Evolutionary conservation across 2,329 filamentous ascomycete genomes (phyloP), one percentile per base, ranked within the genome.

Genomic region (Proliferodiscus dingleyae): DNA sequence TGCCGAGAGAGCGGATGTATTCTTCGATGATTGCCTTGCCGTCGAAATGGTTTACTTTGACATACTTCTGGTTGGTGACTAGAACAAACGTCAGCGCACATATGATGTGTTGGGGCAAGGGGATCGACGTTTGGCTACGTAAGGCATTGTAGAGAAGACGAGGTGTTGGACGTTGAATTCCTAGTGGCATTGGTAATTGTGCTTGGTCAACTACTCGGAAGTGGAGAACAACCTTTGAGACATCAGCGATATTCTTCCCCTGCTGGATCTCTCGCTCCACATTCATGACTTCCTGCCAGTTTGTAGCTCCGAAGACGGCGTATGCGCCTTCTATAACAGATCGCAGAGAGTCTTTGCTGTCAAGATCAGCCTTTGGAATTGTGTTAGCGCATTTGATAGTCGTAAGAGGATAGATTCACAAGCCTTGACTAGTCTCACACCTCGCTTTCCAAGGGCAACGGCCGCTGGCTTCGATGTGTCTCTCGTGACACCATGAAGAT

Each of bases 101-200:
- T 6, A 24, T 4, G 13, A 16, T 19, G 19, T 23, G 13, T 23
- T 15, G 5, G 23, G 21, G 10, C n/a, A n/a, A n/a, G 7, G 29
- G 11, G 15, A 36, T 11, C 3, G 34, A 43, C 29, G 15, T 43
- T 70, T 60, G 0, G 44, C 62, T 43, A 69, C 52, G 47, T 70
- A 55, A 16, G 61, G 50, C 2, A 71, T 59, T 4, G 66, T 66
- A 46, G 64, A 71, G 55, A 66, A 72, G 51, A 73, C 61, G 34
- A 71, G 54, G 44, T 71, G 67, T 54, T 68, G 49, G 0, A 68
- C 67, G 5, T 68, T 67, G 0, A 62, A 58, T 5, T 60, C 60
- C 46, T 68, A 47, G 41, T 28, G 43, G 33, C 34, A 29, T 34
- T 21, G 30, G n/a, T 30, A 18, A 18, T 18, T 59, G 11, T 6